Conservation (phyloP, 805 yeast genomes). For the Candida multigemmis region DNA sequence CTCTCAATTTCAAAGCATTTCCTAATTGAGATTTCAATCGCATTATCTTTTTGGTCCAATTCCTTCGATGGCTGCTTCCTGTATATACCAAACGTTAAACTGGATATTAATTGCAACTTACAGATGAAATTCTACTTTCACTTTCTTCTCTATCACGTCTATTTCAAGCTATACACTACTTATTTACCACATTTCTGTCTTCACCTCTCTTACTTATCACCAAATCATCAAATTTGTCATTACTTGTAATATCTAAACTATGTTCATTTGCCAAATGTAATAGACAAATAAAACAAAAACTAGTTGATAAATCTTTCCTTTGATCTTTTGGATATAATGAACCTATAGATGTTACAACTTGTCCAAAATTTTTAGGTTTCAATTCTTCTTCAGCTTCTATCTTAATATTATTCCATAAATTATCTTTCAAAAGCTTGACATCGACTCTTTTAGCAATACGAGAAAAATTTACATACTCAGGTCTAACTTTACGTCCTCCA, state of each 20-base stretch:
- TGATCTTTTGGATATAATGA: constrained; percentile 26
- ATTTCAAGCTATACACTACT: no score
- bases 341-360: constrained; percentile 24
- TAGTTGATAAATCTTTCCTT: constrained; percentile 33
- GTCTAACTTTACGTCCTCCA: constrained; percentile 15
- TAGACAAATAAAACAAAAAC: constrained; percentile 37
- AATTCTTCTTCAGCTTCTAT: constrained; percentile 5
- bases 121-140: no score
- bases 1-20: no score
- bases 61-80: no score
- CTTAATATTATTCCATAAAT: constrained; percentile 28
- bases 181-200: no score
- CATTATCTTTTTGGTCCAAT: no score
- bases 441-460: constrained; percentile 35
- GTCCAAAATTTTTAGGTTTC: constrained; percentile 24
- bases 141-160: no score
- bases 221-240: constrained; percentile 25
- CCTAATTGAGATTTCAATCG: no score
- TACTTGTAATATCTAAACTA: constrained; percentile 22
- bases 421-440: constrained; percentile 29
- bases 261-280: constrained; percentile 38
- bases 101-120: no score
- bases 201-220: no score
- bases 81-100: no score
- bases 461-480: constrained; percentile 33